Conservation (phyloP, 306 rosid genomes). For the Abrus pulchellus region DNA sequence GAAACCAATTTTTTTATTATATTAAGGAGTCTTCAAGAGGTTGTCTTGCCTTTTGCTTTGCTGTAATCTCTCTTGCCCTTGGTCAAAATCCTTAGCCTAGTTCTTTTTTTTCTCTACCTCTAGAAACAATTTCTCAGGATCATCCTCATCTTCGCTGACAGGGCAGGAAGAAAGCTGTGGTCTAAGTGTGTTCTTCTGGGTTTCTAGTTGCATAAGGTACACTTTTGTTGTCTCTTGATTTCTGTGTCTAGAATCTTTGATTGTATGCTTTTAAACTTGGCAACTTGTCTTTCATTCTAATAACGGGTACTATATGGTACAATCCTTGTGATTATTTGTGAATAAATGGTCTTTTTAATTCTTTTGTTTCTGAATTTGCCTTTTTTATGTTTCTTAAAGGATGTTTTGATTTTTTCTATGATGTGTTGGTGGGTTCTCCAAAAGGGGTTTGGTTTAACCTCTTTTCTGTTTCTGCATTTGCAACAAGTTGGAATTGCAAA, state of each 20-base stretch:
- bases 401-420: conserved; percentile 27
- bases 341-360: not conserved
- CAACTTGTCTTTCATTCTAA: not conserved
- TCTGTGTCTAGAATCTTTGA: not conserved
- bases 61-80: conserved; percentile 32
- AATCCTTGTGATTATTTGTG: not conserved
- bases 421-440: not conserved
- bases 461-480: conserved; percentile 6
- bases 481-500: conserved; percentile 1
- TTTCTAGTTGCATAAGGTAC: conserved; percentile 54
- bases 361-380: conserved; percentile 5
- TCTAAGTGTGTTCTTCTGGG: conserved; percentile 36
- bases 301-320: conserved; percentile 15
- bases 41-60: conserved; percentile 43
- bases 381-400: not conserved
- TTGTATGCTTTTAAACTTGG: not conserved
- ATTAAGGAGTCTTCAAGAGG: conserved; percentile 40
- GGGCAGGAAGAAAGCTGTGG: conserved; percentile 2
- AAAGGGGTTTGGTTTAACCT: not conserved
- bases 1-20: conserved; percentile 23
- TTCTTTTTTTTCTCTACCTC: conserved; percentile 48
- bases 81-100: conserved; percentile 51
- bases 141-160: conserved; percentile 45
- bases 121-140: conserved; percentile 37
- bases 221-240: conserved; percentile 7